Conservation (phyloP, 2,329 filamentous ascomycete genomes). For the Xylariaceae sp. region DNA sequence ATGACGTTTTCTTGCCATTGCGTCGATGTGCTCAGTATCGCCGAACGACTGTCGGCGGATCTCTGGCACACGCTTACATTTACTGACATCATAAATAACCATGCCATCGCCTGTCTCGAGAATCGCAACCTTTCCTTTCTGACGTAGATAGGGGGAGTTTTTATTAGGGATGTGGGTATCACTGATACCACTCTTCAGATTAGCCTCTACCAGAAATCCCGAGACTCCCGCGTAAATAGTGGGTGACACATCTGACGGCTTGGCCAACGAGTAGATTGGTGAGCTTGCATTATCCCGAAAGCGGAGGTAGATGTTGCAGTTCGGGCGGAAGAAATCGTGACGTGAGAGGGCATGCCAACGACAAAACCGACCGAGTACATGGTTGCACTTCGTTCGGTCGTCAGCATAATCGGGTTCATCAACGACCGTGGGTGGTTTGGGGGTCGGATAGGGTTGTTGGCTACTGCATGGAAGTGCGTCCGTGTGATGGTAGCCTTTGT, state of each 20-base stretch:
- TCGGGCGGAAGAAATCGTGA: slow-evolving; percentile 44
- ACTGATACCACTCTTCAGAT: slow-evolving; percentile 23
- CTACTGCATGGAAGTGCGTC: slow-evolving; percentile 43
- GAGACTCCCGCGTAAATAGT: slow-evolving; percentile 49
- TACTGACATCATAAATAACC: slow-evolving; percentile 22
- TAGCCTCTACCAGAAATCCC: slow-evolving; percentile 44
- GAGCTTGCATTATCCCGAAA: slow-evolving; percentile 13
- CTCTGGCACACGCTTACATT: slow-evolving; percentile 23
- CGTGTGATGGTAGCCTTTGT: slow-evolving; percentile 46
- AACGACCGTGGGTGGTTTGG: slow-evolving; percentile 24
- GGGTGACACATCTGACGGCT: slow-evolving; percentile 42
- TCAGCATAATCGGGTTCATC: slow-evolving; percentile 15
- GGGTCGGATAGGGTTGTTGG: slow-evolving; percentile 33
- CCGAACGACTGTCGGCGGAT: slow-evolving; percentile 20
- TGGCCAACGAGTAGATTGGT: slow-evolving; percentile 45
- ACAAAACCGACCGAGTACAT: slow-evolving; percentile 33
- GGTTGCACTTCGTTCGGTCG: slow-evolving; percentile 32
- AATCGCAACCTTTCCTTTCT: slow-evolving; percentile 18
- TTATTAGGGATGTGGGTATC: neutral
- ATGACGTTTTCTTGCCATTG: slow-evolving; percentile 14
- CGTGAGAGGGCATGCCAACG: slow-evolving; percentile 46
- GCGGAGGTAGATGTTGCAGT: slow-evolving; percentile 45
- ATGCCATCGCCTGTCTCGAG: slow-evolving; percentile 31
- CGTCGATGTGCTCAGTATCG: neutral
- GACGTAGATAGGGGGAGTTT: slow-evolving; percentile 11